Percentiles rank a stretch among this genome's conserved stretches.
phyloP scores from a whole-genome alignment of 805 yeast genomes.

The Lachancea sp. region DNA sequence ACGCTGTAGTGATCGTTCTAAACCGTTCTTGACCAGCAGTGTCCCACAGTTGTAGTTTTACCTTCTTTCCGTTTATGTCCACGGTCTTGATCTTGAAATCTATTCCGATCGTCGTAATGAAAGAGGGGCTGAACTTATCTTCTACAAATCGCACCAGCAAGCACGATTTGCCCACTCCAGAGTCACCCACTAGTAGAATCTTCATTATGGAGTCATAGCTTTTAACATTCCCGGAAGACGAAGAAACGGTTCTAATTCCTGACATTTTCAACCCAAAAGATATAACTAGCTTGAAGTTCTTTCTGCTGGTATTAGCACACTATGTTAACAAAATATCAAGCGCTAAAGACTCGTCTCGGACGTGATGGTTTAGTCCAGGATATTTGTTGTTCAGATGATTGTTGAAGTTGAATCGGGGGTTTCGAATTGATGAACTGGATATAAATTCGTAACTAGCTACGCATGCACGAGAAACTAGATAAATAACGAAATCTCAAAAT shows the following conservation, averaged over 20 bases:
- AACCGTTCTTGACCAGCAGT: conserved; percentile 97
- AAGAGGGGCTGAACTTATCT: conserved; percentile 93
- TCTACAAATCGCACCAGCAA: conserved; percentile 87
- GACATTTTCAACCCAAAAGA: conserved; percentile 17
- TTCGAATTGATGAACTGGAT: background rate
- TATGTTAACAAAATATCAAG: too few relatives aligned
- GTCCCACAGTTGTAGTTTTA: conserved; percentile 95
- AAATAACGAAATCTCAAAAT: background rate
- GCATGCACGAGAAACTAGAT: too few relatives aligned
- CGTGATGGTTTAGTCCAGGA: background rate
- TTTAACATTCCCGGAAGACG: conserved; percentile 24
- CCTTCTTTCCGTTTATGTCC: conserved; percentile 85
- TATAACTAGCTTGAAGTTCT: too few relatives aligned
- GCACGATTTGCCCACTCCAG: conserved; percentile 88
- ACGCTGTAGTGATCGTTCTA: conserved; percentile 90
- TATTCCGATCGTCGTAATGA: conserved; percentile 96
- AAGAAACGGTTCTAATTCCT: conserved; percentile 26
- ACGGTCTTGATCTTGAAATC: conserved; percentile 96
- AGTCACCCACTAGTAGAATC: conserved; percentile 87
- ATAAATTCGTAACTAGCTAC: background rate
- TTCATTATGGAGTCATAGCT: conserved; percentile 83
- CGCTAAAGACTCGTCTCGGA: too few relatives aligned
- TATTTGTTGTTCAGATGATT: background rate
- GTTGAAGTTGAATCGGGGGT: background rate
- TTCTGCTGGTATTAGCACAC: too few relatives aligned